phyloP scores from a whole-genome alignment of 2,329 filamentous ascomycete species.

The Cytospora paraplurivora region DNA sequence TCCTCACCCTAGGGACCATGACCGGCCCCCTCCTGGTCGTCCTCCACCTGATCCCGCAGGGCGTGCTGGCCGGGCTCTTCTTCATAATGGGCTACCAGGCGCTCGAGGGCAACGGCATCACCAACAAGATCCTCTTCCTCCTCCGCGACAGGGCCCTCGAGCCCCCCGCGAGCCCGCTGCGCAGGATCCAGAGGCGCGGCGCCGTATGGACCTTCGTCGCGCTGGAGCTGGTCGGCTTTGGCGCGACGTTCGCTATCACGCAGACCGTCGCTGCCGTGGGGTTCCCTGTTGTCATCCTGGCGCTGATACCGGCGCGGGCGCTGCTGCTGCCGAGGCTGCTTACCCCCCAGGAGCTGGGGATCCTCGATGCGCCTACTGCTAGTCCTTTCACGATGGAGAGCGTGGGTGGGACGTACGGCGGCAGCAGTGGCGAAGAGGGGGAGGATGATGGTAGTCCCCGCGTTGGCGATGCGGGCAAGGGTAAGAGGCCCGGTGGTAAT shows the following conservation, averaged over 20 bases:
- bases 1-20: conserved; percentile 80
- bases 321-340: conserved; percentile 66
- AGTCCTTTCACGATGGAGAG: conserved; percentile 76
- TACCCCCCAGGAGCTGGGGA: conserved; percentile 58
- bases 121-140: conserved; percentile 72
- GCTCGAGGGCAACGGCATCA: conserved; percentile 76
- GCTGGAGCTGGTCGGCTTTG: conserved; percentile 71
- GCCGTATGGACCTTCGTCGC: conserved; percentile 73
- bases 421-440: conserved; percentile 23
- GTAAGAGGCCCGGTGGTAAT: conserved; percentile 1
- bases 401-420: conserved; percentile 63
- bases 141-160: conserved; percentile 66
- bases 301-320: conserved; percentile 67
- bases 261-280: conserved; percentile 80
- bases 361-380: conserved; percentile 73
- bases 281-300: conserved; percentile 73
- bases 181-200: conserved; percentile 58
- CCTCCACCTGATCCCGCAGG: conserved; percentile 76
- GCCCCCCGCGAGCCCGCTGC: conserved; percentile 59
- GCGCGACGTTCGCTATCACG: conserved; percentile 78
- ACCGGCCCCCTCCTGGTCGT: conserved; percentile 72
- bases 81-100: conserved; percentile 85
- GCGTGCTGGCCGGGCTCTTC: conserved; percentile 78
- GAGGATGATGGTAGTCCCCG: conserved; percentile 13
- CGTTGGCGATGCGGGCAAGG: conserved; percentile 14